Base-by-base conservation (phyloP, 1,139 yeast species). In the Yamadazyma diddensiae region DNA sequence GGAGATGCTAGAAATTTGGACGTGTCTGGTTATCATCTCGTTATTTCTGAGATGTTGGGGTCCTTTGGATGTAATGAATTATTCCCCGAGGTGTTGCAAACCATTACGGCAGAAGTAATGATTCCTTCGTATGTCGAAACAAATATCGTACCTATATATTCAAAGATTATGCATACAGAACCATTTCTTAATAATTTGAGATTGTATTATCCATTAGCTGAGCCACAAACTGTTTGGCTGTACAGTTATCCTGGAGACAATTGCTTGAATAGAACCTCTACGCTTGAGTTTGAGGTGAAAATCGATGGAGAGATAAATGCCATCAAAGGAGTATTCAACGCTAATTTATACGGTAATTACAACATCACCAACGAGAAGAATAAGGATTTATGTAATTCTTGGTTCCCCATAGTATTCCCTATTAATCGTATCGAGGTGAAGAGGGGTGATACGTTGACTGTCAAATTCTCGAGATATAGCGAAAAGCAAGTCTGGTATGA, bases 1-100 rank as follows among this genome's bases (percentile, higher is more conserved):
- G 65, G 62, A 6, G 95, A 87, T 54, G 73, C 79, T 56, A 60
- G 88, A 18, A 39, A 47, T 3, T 72, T 79, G 71, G 38, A 52
- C 2, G 17, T 17, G 3, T 8, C 38, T 5, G 12, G 66, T 22
- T 65, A 70, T 32, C 73, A 83, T 14, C 51, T 88, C 27, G 70
- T 88, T 10, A 68, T 90, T 1, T 82, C 94, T 26, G 97, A 90
- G 52, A 62, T 90, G 19, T 56, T 90, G 17, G 97, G 97, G 2
- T 85, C 95, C 5, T 82, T 88, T 60, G 97, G 95, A 1, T 92
- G 94, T 54, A 90, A 90, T 54, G 97, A 90, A 52, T 65, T 85
- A 11, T 71, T 86, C 10, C 97, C 97, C 0, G 97, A 90, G 50
- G 81, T 94, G 37, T 46, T 79, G 4, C 21, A 32, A 4, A 11